These are phyloP conservation scores for Kewa caespitosa DNA, from an alignment of 179 eudicot genomes.

Conservation along the genomic window DNA sequence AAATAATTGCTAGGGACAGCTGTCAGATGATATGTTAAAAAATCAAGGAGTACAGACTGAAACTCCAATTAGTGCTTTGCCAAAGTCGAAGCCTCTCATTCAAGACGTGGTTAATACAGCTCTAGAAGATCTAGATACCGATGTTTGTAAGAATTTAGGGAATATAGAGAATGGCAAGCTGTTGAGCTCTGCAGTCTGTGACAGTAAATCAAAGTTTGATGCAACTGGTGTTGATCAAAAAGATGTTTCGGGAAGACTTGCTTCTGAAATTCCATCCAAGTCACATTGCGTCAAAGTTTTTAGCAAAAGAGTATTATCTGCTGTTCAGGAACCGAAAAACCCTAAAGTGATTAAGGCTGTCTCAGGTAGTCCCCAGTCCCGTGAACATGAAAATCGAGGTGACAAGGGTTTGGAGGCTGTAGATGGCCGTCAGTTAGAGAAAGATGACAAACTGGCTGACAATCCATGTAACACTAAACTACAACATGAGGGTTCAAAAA, in stretches of 20 bases:
- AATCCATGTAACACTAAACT: constrained; percentile 23
- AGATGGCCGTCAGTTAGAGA: constrained; percentile 31
- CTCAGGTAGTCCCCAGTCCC: constrained; percentile 22
- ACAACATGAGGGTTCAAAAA: constrained; percentile 35
- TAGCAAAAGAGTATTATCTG: constrained; percentile 26
- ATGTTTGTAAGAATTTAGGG: constrained; percentile 21
- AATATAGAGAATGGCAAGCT: constrained; percentile 15
- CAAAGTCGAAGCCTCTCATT: constrained; percentile 29
- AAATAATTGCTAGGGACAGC: constrained; percentile 25
- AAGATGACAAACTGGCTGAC: constrained; percentile 29
- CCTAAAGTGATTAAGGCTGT: constrained; percentile 25
- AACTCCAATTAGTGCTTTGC: constrained; percentile 28
- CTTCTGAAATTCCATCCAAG: constrained; percentile 33
- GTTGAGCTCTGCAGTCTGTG: constrained; percentile 25
- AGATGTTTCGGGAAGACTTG: constrained; percentile 27
- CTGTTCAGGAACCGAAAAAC: constrained; percentile 29
- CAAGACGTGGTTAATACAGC: constrained; percentile 31
- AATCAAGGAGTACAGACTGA: constrained; percentile 27
- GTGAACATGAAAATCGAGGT: constrained; percentile 35
- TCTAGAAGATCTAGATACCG: constrained; percentile 28
- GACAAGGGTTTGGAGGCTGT: constrained; percentile 31
- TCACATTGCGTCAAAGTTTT: constrained; percentile 25
- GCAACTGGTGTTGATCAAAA: constrained; percentile 26
- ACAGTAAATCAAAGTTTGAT: constrained; percentile 30
- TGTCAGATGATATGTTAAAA: constrained; percentile 29